Base-by-base conservation (phyloP, 345 rosid species). In the Rubroshorea leprosula region DNA sequence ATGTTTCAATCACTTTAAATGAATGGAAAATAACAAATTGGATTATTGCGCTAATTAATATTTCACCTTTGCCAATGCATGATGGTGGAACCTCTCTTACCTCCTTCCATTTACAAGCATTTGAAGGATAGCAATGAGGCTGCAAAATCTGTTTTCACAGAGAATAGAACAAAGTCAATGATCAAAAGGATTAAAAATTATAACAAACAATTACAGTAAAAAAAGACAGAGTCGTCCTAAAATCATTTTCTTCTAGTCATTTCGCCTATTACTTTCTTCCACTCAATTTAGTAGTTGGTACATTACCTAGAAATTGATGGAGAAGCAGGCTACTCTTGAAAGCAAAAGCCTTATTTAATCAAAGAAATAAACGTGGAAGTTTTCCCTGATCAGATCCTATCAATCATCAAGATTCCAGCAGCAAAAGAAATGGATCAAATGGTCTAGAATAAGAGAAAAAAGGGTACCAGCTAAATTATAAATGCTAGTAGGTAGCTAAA, bases 211-310 rank as follows among this genome's bases (percentile, higher is more conserved):
- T 35, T 35, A 35, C 41, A 35, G 12, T 10, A 35, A n/a, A 35
- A 10, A 6, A 35, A 13, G 41, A 6, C 7, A 35, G 41, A 35
- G 41, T 6, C 7, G 9, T 35, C 11, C 41, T 6, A 2, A 8
- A 2, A 35, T 35, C 21, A 6, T 51, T 20, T 59, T 48, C 47
- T 10, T 20, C 23, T 46, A 54, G 3, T 29, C 23, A 27, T 27
- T 21, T 27, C 14, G 29, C 16, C 54, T 63, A 2, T 55, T 64
- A 64, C 60, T 64, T 54, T 17, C 53, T 24, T 23, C 52, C 25
- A 18, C 44, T 60, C 38, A 2, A 23, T 49, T 25, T 10, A n/a
- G 6, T 35, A n/a, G n/a, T n/a, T n/a, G n/a, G n/a, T 13, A 45
- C 24, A 21, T 29, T 55, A 29, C 39, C 23, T 54, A 18, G 20